Evolutionary conservation across 257 asterid species (phyloP).

Genomic region (Craterostigma plantagineum): DNA sequence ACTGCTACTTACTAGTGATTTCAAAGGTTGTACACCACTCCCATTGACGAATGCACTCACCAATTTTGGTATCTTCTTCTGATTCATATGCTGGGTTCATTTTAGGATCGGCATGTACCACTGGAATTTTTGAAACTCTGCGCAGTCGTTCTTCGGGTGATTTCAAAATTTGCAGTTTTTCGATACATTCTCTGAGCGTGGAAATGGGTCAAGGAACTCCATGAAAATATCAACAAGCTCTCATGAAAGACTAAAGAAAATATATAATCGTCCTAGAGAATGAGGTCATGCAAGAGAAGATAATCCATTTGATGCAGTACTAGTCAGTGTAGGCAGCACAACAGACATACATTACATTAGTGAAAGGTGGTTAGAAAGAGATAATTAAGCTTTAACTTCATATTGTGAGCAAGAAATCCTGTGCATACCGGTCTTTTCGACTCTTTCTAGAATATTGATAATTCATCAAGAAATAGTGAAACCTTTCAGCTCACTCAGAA

Average conservation of each 20-base stretch:
- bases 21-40: too few species aligned
- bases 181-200: constrained; percentile 60
- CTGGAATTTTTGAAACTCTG: constrained; percentile 47
- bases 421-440: too few species aligned
- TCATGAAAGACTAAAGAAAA: not conserved
- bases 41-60: constrained; percentile 6
- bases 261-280: not conserved
- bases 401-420: too few species aligned
- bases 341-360: too few species aligned
- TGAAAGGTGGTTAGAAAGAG: too few species aligned
- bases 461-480: too few species aligned
- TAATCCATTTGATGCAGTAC: too few species aligned
- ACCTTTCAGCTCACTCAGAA: not conserved
- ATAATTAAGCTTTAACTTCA: too few species aligned
- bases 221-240: constrained; percentile 1
- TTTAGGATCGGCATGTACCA: constrained; percentile 64
- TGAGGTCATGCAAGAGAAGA: too few species aligned
- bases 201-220: constrained; percentile 47
- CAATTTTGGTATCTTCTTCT: constrained; percentile 34
- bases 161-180: constrained; percentile 42
- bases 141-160: constrained; percentile 64
- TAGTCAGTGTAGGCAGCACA: too few species aligned
- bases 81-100: constrained; percentile 62
- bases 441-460: too few species aligned
- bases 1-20: too few species aligned